Conservation (phyloP, 2,329 filamentous ascomycete species). For the Trichoderma oligosporum region DNA sequence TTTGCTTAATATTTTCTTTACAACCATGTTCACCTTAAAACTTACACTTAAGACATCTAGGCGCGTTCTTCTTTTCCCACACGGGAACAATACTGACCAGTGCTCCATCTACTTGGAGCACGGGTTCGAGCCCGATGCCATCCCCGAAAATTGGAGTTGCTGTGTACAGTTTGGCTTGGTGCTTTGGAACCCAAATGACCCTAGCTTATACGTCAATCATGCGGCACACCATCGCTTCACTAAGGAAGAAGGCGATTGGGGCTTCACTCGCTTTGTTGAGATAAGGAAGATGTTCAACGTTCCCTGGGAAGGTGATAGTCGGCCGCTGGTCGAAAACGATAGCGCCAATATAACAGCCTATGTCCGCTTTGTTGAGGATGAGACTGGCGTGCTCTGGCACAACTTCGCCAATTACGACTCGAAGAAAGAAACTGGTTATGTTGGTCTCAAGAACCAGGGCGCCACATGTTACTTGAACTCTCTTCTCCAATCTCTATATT, state of each 20-base stretch:
- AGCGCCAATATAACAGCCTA: slow-evolving; percentile 77
- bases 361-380: slow-evolving; percentile 76
- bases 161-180: slow-evolving; percentile 95
- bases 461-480: slow-evolving; percentile 89
- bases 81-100: slow-evolving; percentile 89
- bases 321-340: slow-evolving; percentile 75
- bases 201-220: slow-evolving; percentile 76
- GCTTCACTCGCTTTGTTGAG: slow-evolving; percentile 95
- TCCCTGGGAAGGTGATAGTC: slow-evolving; percentile 64
- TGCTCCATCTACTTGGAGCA: slow-evolving; percentile 96
- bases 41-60: slow-evolving; percentile 40
- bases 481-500: slow-evolving; percentile 77
- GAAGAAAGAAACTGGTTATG: slow-evolving; percentile 98
- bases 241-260: slow-evolving; percentile 95
- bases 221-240: slow-evolving; percentile 93
- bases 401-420: slow-evolving; percentile 94
- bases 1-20: slow-evolving; percentile 24
- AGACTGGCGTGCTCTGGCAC: slow-evolving; percentile 86
- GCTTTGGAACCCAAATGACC: slow-evolving; percentile 89
- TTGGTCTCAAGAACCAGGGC: slow-evolving; percentile 93
- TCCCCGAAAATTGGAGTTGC: slow-evolving; percentile 92
- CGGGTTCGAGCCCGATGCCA: slow-evolving; percentile 69
- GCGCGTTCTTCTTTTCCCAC: slow-evolving; percentile 94
- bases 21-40: background rate
- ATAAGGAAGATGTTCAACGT: slow-evolving; percentile 78